Conservation (phyloP, 139 green algal genomes). For the Coccomyxa sp. region DNA sequence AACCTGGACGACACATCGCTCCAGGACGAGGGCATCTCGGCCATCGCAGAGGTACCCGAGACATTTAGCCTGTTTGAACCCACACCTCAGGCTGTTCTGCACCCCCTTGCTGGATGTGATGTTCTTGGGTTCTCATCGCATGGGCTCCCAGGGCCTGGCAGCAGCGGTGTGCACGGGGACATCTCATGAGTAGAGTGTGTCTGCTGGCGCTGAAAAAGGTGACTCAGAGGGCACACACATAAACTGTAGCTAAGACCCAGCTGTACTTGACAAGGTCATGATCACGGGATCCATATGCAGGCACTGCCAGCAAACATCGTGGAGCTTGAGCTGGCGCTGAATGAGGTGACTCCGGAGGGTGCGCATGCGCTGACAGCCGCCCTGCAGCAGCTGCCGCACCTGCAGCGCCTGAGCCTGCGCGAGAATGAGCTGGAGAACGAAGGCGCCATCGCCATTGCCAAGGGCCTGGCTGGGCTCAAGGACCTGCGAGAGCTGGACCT, state of each 20-base stretch:
- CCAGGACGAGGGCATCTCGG: conserved; percentile 57
- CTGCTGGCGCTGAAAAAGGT: too few relatives aligned
- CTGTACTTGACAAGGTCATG: too few relatives aligned
- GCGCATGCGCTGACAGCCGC: conserved; percentile 43
- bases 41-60: conserved; percentile 37
- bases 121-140: too few relatives aligned
- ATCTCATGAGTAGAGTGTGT: too few relatives aligned
- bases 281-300: too few relatives aligned
- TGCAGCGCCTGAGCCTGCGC: conserved; percentile 66
- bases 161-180: too few relatives aligned
- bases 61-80: not conserved
- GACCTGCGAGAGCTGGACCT: conserved; percentile 45
- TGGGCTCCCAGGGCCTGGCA: too few relatives aligned
- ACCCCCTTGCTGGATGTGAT: too few relatives aligned
- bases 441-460: conserved; percentile 53
- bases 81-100: too few relatives aligned
- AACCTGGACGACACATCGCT: conserved; percentile 82
- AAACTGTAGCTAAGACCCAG: too few relatives aligned
- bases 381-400: conserved; percentile 36
- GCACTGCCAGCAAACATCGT: conserved; percentile 28
- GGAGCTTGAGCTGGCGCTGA: conserved; percentile 78
- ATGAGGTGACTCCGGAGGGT: conserved; percentile 66
- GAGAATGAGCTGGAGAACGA: conserved; percentile 88
- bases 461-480: conserved; percentile 12
- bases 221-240: too few relatives aligned